Evolutionary conservation across 768 basidiomycete species (phyloP), one percentile per base, ranked within the genome.

Genomic region (Serendipita sp.): DNA sequence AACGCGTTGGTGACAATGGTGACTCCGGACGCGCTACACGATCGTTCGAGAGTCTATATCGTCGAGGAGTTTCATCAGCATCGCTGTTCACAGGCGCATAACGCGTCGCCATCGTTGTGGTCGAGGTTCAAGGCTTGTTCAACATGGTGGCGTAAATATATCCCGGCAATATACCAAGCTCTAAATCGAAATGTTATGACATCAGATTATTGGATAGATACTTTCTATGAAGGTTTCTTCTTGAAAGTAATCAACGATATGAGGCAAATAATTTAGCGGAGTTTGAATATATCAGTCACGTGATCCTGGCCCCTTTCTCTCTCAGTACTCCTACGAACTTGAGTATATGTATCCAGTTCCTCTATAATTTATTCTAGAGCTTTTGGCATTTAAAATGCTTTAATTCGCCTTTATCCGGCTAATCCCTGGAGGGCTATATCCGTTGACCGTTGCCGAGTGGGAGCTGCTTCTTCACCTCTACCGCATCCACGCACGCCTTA

Each of bases 401-500:
- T 28, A 48, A 48, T 47, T 51, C 34, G 65, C 2, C 3, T 47
- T 52, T 58, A 66, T 51, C 66, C 34, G 62, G 62, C 64, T 30
- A 47, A 68, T 30, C 38, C 35, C 7, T 44, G 35, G 62, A 35
- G 15, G 62, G 62, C 35, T 28, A 34, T 28, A 30, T 44, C 44
- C 44, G 62, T 41, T 41, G 41, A 41, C 41, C 41, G 41, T 41
- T 41, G 41, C 41, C 41, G 41, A 41, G 41, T 41, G 41, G 41
- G 41, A 41, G 41, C 13, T 38, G 35, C 62, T 63, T 44, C 62
- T 63, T 63, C 16, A 8, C 34, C 62, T 16, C 62, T 28, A 45
- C 62, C 62, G 2, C 62, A 28, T n/a, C 58, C 58, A 28, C 58
- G 3, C 41, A n/a, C 41, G 13, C 41, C 41, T 41, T 41, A 7